A percentile compares a stretch with the other conserved stretches of the same genome.
Evolutionary conservation across 805 yeast genomes (phyloP).

Genomic region (Candida pseudofarinosa): DNA sequence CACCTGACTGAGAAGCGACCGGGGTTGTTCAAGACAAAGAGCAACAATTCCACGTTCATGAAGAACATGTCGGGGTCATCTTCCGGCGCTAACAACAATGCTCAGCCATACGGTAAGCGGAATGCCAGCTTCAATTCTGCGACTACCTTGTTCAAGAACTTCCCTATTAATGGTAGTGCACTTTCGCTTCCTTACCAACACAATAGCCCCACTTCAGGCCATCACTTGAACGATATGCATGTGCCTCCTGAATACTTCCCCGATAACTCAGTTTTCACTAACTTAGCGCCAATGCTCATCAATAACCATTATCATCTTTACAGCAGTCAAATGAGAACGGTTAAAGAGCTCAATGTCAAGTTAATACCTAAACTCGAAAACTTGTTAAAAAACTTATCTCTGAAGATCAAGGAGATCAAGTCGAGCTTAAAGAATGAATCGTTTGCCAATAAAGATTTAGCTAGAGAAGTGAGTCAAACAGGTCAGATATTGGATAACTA

Average conservation of each 20-base stretch:
- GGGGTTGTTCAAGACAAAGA: conserved; percentile 19
- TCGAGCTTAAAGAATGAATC: conserved; percentile 37
- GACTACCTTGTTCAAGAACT: conserved; percentile 1
- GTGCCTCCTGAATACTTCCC: conserved; percentile 19
- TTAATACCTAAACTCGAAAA: conserved; percentile 35
- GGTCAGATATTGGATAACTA: conserved; percentile 44
- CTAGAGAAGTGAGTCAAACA: conserved; percentile 52
- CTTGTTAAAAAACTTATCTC: conserved; percentile 29
- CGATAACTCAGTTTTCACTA: conserved; percentile 18
- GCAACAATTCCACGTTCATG: conserved; percentile 12
- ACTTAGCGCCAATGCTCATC: conserved; percentile 29
- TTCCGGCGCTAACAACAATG: conserved; percentile 1
- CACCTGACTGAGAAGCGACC: conserved; percentile 15
- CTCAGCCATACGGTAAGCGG: conserved; percentile 4
- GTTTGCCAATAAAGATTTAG: conserved; percentile 32
- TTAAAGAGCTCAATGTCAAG: conserved; percentile 28
- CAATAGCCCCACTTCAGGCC: conserved; percentile 1
- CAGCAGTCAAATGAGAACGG: conserved; percentile 22
- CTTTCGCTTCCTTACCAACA: not conserved
- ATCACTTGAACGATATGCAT: conserved; percentile 13
- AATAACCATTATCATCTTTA: conserved; percentile 31
- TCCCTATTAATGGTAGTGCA: not conserved
- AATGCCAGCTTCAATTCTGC: conserved; percentile 4
- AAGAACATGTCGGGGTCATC: conserved; percentile 5
- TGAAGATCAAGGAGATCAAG: conserved; percentile 40